Conservation (phyloP, 805 yeast species). For the Candida wancherniae region DNA sequence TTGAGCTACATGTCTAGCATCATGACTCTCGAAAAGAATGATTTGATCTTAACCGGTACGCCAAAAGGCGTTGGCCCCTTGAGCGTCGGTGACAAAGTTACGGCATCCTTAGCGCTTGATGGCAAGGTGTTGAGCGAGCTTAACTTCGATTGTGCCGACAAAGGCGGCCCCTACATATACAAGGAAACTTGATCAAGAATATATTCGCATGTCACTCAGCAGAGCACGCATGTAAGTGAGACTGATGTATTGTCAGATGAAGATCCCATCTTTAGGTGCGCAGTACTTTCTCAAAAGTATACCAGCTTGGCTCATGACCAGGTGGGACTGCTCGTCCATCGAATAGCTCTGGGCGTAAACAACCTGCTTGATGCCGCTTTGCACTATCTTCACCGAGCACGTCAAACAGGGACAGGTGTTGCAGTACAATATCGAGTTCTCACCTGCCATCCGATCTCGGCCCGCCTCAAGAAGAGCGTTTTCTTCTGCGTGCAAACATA, state of each 20-base stretch:
- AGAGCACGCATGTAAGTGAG: no score
- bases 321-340: conserved; percentile 78
- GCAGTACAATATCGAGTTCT: conserved; percentile 68
- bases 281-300: conserved; percentile 54
- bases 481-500: conserved; percentile 96
- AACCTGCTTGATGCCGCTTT: conserved; percentile 84
- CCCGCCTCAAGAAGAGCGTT: conserved; percentile 95
- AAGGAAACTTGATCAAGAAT: conserved; percentile 18
- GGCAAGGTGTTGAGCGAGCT: conserved; percentile 52
- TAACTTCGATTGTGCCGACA: conserved; percentile 48
- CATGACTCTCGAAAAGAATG: conserved; percentile 90
- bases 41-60: conserved; percentile 89
- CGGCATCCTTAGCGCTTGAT: conserved; percentile 55
- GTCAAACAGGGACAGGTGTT: conserved; percentile 97
- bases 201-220: no score
- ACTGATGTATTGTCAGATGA: no score
- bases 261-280: conserved; percentile 38
- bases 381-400: conserved; percentile 92
- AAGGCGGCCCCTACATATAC: conserved; percentile 43
- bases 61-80: conserved; percentile 95
- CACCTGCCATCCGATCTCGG: conserved; percentile 67
- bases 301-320: conserved; percentile 70
- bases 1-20: conserved; percentile 76
- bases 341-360: conserved; percentile 89
- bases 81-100: conserved; percentile 70